phyloP scores from a whole-genome alignment of 2,329 filamentous ascomycete species.

The Curvularia sp. region DNA sequence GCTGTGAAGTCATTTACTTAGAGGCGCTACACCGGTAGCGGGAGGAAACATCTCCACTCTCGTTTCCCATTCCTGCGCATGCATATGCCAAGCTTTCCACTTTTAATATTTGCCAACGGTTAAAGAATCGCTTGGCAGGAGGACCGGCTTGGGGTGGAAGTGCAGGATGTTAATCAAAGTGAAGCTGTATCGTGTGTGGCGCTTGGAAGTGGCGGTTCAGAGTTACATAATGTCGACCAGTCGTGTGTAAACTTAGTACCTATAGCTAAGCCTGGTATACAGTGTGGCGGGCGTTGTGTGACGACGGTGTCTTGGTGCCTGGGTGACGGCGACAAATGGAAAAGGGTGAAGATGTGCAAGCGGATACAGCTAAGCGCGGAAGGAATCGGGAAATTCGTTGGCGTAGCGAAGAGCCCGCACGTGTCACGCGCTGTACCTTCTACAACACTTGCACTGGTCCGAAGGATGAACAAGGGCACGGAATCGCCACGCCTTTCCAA shows the following conservation, averaged over 20 bases:
- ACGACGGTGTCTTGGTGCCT: background rate
- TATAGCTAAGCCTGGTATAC: background rate
- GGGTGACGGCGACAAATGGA: conserved; percentile 14
- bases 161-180: conserved; percentile 18
- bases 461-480: background rate
- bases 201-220: conserved; percentile 7
- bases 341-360: conserved; percentile 8
- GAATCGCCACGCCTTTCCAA: background rate
- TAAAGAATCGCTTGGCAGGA: conserved; percentile 28
- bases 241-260: background rate
- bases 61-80: conserved; percentile 15
- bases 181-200: conserved; percentile 21
- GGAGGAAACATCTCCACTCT: conserved; percentile 9
- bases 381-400: conserved; percentile 6
- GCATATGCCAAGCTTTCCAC: conserved; percentile 27
- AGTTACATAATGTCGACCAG: background rate
- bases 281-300: background rate
- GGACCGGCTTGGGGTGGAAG: conserved; percentile 12
- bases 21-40: conserved; percentile 21
- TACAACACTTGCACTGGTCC: background rate
- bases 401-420: conserved; percentile 2
- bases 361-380: conserved; percentile 12
- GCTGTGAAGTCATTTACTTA: conserved; percentile 31
- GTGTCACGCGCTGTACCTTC: background rate
- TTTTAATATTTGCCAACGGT: conserved; percentile 25